Evolutionary conservation across 345 rosid genomes (phyloP).

Genomic region (Gossypium thurberi): DNA sequence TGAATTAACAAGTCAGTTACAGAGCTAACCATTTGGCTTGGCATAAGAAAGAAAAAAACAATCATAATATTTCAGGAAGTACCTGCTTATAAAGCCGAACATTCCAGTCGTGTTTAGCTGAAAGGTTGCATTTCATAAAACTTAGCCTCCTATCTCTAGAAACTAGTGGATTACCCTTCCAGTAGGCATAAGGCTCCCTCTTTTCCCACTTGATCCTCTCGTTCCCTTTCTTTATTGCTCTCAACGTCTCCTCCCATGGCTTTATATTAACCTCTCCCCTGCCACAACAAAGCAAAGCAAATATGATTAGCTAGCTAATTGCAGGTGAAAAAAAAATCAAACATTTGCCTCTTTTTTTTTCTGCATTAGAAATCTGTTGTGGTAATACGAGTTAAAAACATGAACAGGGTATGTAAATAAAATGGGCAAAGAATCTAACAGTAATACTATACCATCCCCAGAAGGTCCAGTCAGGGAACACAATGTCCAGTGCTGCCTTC

Average conservation of each 20-base stretch:
- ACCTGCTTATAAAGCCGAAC: slow-evolving; percentile 36
- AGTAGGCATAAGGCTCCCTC: slow-evolving; percentile 50
- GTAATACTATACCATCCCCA: slow-evolving; percentile 66
- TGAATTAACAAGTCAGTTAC: slow-evolving; percentile 6
- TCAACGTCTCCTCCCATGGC: slow-evolving; percentile 43
- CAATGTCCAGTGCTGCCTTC: slow-evolving; percentile 43
- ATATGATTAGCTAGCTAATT: neutral
- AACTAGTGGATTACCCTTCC: slow-evolving; percentile 52
- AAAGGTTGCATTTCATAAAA: slow-evolving; percentile 44
- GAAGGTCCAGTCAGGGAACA: slow-evolving; percentile 78
- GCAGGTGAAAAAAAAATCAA: neutral
- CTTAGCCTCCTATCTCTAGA: slow-evolving; percentile 17
- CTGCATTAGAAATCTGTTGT: neutral
- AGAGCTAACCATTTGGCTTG: neutral
- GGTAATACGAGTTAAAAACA: too few relatives aligned
- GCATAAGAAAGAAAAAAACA: neutral
- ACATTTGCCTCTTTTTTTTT: neutral
- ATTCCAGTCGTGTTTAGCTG: slow-evolving; percentile 30
- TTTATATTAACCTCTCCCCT: slow-evolving; percentile 52
- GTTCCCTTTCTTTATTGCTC: slow-evolving; percentile 36
- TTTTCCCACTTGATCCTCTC: slow-evolving; percentile 44
- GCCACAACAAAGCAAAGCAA: neutral
- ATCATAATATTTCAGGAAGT: neutral
- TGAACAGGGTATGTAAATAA: too few relatives aligned
- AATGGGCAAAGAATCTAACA: too few relatives aligned